A percentile compares a stretch with the other conserved stretches of the same genome.
These are phyloP conservation scores for Leccinum subrobustum DNA, from an alignment of 1,284 basidiomycete species.

Conservation along the genomic window DNA sequence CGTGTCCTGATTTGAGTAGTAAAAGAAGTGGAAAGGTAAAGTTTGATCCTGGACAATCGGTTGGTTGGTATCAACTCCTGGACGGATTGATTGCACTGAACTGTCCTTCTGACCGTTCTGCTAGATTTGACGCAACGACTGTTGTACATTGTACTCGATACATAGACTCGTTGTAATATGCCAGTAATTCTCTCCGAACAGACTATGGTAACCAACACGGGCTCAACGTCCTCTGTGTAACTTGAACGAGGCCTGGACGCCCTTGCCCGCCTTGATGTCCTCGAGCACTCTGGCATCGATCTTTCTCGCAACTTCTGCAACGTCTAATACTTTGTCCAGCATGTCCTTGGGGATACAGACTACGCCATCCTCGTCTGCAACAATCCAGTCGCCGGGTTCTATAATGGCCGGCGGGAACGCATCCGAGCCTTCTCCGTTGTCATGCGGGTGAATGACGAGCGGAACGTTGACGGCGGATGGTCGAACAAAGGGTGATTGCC, in stretches of 20 bases:
- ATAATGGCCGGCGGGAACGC: slow-evolving; percentile 59
- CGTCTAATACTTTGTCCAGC: slow-evolving; percentile 56
- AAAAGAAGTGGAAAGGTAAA: not conserved
- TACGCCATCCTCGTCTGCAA: slow-evolving; percentile 90
- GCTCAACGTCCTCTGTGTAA: slow-evolving; percentile 63
- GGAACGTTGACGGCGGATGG: slow-evolving; percentile 79
- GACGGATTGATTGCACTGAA: not conserved
- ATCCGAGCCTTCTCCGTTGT: slow-evolving; percentile 25
- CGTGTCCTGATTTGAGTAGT: not conserved
- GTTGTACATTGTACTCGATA: slow-evolving; percentile 22
- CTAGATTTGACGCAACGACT: slow-evolving; percentile 19
- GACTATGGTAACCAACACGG: not conserved
- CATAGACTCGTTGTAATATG: slow-evolving; percentile 21
- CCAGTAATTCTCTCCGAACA: slow-evolving; percentile 6
- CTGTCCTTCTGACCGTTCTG: slow-evolving; percentile 18
- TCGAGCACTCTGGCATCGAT: slow-evolving; percentile 75
- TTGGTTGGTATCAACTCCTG: slow-evolving; percentile 8
- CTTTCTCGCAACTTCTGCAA: slow-evolving; percentile 60
- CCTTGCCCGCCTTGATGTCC: slow-evolving; percentile 76
- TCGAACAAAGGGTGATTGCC: slow-evolving; percentile 86
- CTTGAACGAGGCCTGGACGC: slow-evolving; percentile 78
- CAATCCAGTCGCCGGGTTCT: slow-evolving; percentile 78
- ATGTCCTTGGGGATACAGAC: slow-evolving; percentile 72
- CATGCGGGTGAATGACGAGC: slow-evolving; percentile 57
- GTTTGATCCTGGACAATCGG: slow-evolving; percentile 1